A percentile compares a stretch with the other conserved stretches of the same genome.
Evolutionary conservation across 208 protist species (phyloP).

Genomic region (Angomonas ambiguus): DNA sequence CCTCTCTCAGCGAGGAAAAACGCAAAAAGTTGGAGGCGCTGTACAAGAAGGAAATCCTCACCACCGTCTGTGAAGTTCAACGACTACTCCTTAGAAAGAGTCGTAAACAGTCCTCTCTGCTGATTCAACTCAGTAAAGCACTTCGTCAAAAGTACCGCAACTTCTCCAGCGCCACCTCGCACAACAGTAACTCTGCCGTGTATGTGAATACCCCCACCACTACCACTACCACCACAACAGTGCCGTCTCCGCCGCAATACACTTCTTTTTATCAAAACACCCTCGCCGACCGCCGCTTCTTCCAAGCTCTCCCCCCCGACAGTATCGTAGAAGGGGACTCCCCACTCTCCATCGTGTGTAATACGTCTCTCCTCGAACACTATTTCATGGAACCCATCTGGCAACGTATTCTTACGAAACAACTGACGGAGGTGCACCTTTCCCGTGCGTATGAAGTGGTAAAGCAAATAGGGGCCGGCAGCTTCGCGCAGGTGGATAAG

Average conservation of each 20-base stretch:
- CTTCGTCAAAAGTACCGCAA: too few relatives aligned
- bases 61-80: background rate
- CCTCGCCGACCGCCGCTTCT: background rate
- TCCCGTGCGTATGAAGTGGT: too few relatives aligned
- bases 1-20: background rate
- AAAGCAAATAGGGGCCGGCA: conserved; percentile 54
- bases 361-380: background rate
- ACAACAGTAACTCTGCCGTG: too few relatives aligned
- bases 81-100: background rate
- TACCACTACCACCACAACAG: background rate
- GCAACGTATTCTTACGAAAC: conserved; percentile 43
- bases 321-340: background rate
- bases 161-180: too few relatives aligned
- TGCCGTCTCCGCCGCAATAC: background rate
- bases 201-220: background rate
- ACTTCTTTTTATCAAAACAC: background rate
- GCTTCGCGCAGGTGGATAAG: conserved; percentile 78
- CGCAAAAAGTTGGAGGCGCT: background rate
- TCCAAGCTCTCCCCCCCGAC: background rate
- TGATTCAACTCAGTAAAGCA: conserved; percentile 1
- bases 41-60: background rate
- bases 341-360: background rate
- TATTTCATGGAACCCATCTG: conserved; percentile 27
- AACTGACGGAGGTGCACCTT: too few relatives aligned
- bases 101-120: background rate